Percentiles rank a stretch among this genome's conserved stretches.
phyloP scores from a whole-genome alignment of 306 rosid genomes.

The Potentilla sterilis region DNA sequence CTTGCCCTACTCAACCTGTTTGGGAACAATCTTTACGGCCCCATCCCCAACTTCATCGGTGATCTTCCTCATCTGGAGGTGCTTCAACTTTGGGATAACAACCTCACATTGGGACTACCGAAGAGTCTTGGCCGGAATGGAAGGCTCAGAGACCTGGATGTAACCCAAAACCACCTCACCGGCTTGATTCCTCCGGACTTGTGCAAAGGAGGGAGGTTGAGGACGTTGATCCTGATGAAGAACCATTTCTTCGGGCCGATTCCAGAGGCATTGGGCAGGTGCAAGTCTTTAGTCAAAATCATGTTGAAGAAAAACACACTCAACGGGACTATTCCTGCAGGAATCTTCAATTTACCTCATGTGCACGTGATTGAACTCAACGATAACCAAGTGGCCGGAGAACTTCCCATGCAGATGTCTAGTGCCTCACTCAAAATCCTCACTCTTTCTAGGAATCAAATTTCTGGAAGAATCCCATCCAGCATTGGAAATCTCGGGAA shows the following conservation, averaged over 20 bases:
- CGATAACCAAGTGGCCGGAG: constrained; percentile 52
- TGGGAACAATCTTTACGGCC: constrained; percentile 51
- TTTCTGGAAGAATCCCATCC: constrained; percentile 58
- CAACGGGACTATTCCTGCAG: constrained; percentile 53
- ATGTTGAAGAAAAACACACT: constrained; percentile 50
- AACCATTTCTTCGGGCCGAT: constrained; percentile 64
- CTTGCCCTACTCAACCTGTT: constrained; percentile 53
- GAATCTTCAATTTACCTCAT: constrained; percentile 53
- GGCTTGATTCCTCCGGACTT: constrained; percentile 57
- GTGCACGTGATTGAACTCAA: constrained; percentile 36
- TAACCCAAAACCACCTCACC: constrained; percentile 52
- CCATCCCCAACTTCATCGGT: constrained; percentile 50
- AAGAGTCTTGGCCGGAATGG: constrained; percentile 61
- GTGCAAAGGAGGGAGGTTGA: constrained; percentile 53
- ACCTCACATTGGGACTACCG: constrained; percentile 62
- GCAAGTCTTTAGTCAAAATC: constrained; percentile 48
- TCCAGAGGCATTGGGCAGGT: constrained; percentile 53
- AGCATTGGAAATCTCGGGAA: constrained; percentile 36
- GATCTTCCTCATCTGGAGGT: constrained; percentile 62
- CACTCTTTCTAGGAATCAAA: constrained; percentile 43
- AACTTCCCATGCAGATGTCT: constrained; percentile 46
- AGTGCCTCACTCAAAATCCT: constrained; percentile 39
- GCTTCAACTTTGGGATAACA: constrained; percentile 71
- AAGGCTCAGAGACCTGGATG: constrained; percentile 44
- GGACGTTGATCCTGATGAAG: constrained; percentile 36